A percentile compares a stretch with the other conserved stretches of the same genome.
These are phyloP conservation scores for Ceratocystis huliohia DNA, from an alignment of 2,329 filamentous ascomycete species.

Conservation along the genomic window DNA sequence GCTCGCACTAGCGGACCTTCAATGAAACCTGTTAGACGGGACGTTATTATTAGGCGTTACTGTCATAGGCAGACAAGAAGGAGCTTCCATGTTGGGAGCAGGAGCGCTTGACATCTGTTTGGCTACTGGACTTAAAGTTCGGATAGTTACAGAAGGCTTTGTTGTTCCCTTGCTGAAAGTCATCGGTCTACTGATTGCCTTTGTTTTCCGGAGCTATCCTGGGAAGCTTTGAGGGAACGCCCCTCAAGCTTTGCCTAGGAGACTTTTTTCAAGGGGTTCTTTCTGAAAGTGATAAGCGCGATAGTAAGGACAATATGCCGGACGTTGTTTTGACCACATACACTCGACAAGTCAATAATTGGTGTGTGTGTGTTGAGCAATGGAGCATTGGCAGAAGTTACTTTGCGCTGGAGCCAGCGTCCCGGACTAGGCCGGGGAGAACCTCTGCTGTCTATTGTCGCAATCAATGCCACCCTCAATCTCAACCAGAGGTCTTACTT, in stretches of 20 bases:
- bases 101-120: background rate
- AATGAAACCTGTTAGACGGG: background rate
- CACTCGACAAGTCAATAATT: background rate
- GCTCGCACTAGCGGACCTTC: background rate
- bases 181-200: conserved; percentile 8
- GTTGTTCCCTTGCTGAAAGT: background rate
- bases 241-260: too few relatives aligned
- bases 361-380: background rate
- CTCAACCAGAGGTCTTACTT: conserved; percentile 23
- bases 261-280: conserved; percentile 28
- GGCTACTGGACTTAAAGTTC: background rate
- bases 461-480: conserved; percentile 9
- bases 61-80: background rate
- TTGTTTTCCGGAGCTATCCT: conserved; percentile 2
- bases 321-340: conserved; percentile 18
- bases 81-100: background rate
- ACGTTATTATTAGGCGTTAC: too few relatives aligned
- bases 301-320: conserved; percentile 39
- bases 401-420: conserved; percentile 47
- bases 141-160: background rate
- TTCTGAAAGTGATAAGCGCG: conserved; percentile 47
- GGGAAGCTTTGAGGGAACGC: background rate
- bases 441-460: conserved; percentile 20
- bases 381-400: conserved; percentile 31
- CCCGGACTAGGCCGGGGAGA: conserved; percentile 44